Percentiles rank a stretch among this genome's conserved stretches.
These are phyloP conservation scores for Pelargonium myrrhifolium DNA, from an alignment of 441 rosid genomes.

Conservation along the genomic window DNA sequence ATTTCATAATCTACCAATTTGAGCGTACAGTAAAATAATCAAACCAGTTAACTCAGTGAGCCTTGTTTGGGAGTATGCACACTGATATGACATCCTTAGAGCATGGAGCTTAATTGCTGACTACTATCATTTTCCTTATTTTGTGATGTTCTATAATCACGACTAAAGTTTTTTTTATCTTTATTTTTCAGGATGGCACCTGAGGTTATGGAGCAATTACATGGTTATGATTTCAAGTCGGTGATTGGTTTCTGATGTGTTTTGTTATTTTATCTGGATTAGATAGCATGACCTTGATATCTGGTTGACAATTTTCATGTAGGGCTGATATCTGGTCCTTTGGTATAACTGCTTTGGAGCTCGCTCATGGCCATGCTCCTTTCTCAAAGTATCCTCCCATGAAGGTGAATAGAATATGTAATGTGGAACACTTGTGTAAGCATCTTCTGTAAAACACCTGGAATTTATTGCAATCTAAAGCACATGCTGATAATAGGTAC, in stretches of 20 bases:
- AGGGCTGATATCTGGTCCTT: constrained; percentile 99
- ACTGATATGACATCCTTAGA: neutral
- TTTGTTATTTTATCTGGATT: constrained; percentile 14
- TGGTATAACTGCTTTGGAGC: constrained; percentile 94
- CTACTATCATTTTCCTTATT: neutral
- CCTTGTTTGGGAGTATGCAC: neutral
- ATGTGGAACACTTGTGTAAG: constrained; percentile 7
- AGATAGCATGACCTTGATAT: constrained; percentile 19
- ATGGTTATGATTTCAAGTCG: constrained; percentile 96
- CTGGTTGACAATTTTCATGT: constrained; percentile 28
- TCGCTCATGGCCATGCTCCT: constrained; percentile 44
- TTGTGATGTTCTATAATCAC: neutral
- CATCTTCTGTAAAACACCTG: neutral
- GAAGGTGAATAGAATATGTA: constrained; percentile 52
- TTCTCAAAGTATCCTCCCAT: constrained; percentile 88
- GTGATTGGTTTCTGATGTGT: constrained; percentile 23
- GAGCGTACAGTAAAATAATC: neutral
- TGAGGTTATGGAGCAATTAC: constrained; percentile 98
- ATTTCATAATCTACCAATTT: neutral
- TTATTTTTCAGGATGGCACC: constrained; percentile 88
- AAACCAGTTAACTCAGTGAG: neutral
- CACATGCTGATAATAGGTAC: constrained; percentile 47
- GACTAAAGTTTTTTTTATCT: constrained; percentile 8
- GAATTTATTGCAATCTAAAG: constrained; percentile 23
- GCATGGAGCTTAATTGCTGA: neutral